phyloP scores from a whole-genome alignment of 2,329 filamentous ascomycete genomes.

The Penicillium palitans region DNA sequence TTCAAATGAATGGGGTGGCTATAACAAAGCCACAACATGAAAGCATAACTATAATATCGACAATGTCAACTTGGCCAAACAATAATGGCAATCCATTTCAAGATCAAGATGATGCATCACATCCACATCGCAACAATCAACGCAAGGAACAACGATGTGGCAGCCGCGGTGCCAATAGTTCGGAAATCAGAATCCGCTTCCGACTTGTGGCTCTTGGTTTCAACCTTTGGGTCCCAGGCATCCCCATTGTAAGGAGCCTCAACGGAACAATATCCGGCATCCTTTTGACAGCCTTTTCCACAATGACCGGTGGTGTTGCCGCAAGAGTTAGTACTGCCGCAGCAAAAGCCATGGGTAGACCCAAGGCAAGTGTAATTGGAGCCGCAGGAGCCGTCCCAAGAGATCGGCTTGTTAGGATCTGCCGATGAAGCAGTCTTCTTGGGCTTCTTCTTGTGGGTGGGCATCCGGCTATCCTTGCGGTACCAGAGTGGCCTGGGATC shows the following conservation, averaged over 20 bases:
- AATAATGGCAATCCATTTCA: background rate
- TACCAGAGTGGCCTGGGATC: constrained; percentile 45
- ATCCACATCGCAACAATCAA: constrained; percentile 25
- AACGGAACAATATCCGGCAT: constrained; percentile 32
- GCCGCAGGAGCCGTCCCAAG: constrained; percentile 39
- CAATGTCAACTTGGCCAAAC: constrained; percentile 3
- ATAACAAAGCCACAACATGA: background rate
- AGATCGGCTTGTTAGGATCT: constrained; percentile 27
- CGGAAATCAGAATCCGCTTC: constrained; percentile 20
- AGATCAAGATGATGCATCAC: constrained; percentile 8
- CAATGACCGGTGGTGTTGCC: constrained; percentile 36
- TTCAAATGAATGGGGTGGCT: constrained; percentile 11
- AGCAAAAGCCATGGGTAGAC: constrained; percentile 38
- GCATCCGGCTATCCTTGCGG: constrained; percentile 37
- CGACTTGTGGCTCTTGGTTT: constrained; percentile 15
- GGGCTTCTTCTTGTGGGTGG: constrained; percentile 13
- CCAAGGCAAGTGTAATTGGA: constrained; percentile 36
- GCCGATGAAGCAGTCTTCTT: constrained; percentile 13
- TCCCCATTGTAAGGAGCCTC: constrained; percentile 23
- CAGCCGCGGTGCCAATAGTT: constrained; percentile 22
- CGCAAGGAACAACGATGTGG: constrained; percentile 24
- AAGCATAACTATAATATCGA: constrained; percentile 16
- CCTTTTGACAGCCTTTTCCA: constrained; percentile 33
- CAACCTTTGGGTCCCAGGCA: constrained; percentile 19
- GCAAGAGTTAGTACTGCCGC: constrained; percentile 31